These are phyloP conservation scores for Brasenia schreberi DNA, from an alignment of 164 flowering plant genomes.

Conservation along the genomic window DNA sequence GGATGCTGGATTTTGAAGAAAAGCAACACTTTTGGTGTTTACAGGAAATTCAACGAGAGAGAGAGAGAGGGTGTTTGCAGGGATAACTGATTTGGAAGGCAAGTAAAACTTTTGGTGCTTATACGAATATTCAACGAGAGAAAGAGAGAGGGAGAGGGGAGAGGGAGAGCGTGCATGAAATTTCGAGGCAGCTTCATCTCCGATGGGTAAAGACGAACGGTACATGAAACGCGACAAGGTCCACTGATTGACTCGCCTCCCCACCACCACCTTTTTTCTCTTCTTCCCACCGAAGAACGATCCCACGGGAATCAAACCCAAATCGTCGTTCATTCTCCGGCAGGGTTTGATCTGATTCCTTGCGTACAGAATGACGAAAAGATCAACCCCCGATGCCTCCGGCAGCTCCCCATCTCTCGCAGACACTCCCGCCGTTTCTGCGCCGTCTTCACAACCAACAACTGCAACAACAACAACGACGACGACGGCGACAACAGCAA, in stretches of 20 bases:
- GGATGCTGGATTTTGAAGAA: too few relatives aligned
- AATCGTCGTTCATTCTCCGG: background rate
- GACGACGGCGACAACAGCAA: background rate
- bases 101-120: too few relatives aligned
- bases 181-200: too few relatives aligned
- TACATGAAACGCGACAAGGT: background rate
- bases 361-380: background rate
- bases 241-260: background rate
- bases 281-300: background rate
- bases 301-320: background rate
- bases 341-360: background rate
- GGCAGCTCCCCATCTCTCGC: background rate
- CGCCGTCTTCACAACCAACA: background rate
- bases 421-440: background rate
- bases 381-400: background rate
- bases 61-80: too few relatives aligned
- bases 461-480: background rate
- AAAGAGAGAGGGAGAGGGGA: too few relatives aligned
- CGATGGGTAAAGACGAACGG: too few relatives aligned
- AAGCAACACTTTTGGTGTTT: too few relatives aligned
- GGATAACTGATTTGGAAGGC: too few relatives aligned
- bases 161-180: too few relatives aligned
- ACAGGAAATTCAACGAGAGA: too few relatives aligned
- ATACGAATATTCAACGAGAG: too few relatives aligned
- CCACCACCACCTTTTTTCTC: background rate